Evolutionary conservation across 1,284 basidiomycete genomes (phyloP).

Genomic region (Boletus sp.): DNA sequence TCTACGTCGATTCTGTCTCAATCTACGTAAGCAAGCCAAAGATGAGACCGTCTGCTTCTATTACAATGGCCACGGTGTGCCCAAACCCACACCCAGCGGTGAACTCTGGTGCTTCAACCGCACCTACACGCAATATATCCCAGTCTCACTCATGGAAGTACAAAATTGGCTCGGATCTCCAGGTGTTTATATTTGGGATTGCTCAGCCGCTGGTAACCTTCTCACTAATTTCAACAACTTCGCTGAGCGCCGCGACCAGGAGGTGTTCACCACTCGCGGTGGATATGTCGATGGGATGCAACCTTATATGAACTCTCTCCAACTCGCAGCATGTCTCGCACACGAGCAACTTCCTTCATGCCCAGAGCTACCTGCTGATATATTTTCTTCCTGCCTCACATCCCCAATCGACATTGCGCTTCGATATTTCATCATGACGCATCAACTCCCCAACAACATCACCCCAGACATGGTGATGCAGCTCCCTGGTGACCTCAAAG

Average conservation of each 20-base stretch:
- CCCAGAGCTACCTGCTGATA: conserved; percentile 95
- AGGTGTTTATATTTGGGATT: conserved; percentile 99
- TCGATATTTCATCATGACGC: conserved; percentile 92
- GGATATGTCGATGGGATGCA: conserved; percentile 64
- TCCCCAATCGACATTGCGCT: conserved; percentile 98
- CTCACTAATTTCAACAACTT: conserved; percentile 91
- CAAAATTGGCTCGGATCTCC: conserved; percentile 93
- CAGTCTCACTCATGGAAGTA: conserved; percentile 91
- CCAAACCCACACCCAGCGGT: conserved; percentile 94
- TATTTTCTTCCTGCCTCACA: conserved; percentile 97
- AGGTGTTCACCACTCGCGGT: conserved; percentile 63
- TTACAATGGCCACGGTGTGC: conserved; percentile 99
- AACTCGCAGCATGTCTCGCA: conserved; percentile 93
- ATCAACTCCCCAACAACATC: conserved; percentile 78
- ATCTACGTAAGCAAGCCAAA: conserved; percentile 86
- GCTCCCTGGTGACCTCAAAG: conserved; percentile 95
- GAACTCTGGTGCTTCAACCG: conserved; percentile 99
- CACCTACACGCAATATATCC: conserved; percentile 98
- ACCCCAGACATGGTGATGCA: conserved; percentile 94
- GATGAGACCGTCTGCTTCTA: conserved; percentile 96
- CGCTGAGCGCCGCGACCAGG: conserved; percentile 85
- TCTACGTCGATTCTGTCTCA: conserved; percentile 87
- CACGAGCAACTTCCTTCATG: conserved; percentile 94
- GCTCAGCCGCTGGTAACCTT: conserved; percentile 94
- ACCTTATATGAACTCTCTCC: conserved; percentile 89